Evolutionary conservation across 2,329 filamentous ascomycete species (phyloP).

Genomic region (Trichophyton mentagrophytes): DNA sequence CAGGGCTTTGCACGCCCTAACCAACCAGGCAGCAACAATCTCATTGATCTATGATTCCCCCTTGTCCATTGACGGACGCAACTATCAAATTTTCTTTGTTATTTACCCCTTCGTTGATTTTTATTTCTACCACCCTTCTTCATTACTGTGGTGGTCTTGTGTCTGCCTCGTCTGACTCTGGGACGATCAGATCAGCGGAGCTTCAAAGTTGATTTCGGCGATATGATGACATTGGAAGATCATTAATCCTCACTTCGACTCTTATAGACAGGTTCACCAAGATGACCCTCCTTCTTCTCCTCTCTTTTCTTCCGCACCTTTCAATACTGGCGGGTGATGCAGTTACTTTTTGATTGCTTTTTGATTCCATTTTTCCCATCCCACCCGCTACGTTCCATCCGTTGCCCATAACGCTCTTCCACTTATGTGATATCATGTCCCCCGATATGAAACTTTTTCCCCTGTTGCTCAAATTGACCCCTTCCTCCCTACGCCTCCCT

Average conservation of each 20-base stretch:
- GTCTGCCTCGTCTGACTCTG: not conserved
- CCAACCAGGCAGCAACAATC: slow-evolving; percentile 39
- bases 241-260: not conserved
- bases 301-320: not conserved
- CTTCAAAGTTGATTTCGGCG: not conserved
- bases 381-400: not conserved
- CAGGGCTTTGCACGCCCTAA: slow-evolving; percentile 34
- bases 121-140: not conserved
- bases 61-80: not conserved
- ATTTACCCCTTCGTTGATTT: not conserved
- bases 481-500: not conserved
- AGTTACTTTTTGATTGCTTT: not conserved
- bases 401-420: not conserved
- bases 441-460: not conserved
- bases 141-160: not conserved
- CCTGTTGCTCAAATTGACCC: not conserved
- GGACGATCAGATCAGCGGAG: not conserved
- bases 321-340: not conserved
- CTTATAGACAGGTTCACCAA: not conserved
- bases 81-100: not conserved
- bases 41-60: slow-evolving; percentile 46
- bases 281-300: not conserved
- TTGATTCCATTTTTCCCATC: not conserved
- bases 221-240: not conserved
- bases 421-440: not conserved